Evolutionary conservation across 306 rosid species (phyloP).

Genomic region (Rubus idaeus): DNA sequence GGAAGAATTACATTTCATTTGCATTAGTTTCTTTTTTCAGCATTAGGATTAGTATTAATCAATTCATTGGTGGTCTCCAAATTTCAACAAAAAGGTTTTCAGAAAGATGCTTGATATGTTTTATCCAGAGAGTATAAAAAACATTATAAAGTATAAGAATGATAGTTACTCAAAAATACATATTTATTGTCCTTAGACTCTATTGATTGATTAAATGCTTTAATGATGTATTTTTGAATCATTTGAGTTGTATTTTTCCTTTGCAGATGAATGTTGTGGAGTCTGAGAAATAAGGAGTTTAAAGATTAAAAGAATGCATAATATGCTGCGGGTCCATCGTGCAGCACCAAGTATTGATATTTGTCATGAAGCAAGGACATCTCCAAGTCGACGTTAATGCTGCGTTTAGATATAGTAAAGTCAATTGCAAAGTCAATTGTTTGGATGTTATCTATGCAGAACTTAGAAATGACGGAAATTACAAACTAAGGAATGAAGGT

Average conservation of each 20-base stretch:
- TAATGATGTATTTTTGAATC: background rate
- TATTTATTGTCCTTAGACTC: background rate
- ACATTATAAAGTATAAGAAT: too few relatives aligned
- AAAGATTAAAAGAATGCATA: background rate
- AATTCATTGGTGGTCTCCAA: background rate
- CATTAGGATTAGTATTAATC: background rate
- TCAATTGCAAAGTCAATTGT: background rate
- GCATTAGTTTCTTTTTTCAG: background rate
- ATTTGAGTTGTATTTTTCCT: background rate
- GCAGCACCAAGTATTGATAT: background rate
- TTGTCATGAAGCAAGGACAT: background rate
- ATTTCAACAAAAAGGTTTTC: background rate
- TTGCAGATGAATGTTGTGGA: background rate
- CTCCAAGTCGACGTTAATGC: background rate
- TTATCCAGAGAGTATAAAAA: background rate
- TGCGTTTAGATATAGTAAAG: background rate
- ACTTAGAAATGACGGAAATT: background rate
- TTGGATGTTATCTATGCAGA: background rate
- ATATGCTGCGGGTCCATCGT: background rate
- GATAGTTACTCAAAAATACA: too few relatives aligned
- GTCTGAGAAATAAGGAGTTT: background rate
- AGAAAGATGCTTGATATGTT: background rate
- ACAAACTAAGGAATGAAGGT: background rate
- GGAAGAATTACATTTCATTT: background rate
- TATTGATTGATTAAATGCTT: background rate